Conservation (phyloP, 163 green algal species). For the Scenedesmus sp. region DNA sequence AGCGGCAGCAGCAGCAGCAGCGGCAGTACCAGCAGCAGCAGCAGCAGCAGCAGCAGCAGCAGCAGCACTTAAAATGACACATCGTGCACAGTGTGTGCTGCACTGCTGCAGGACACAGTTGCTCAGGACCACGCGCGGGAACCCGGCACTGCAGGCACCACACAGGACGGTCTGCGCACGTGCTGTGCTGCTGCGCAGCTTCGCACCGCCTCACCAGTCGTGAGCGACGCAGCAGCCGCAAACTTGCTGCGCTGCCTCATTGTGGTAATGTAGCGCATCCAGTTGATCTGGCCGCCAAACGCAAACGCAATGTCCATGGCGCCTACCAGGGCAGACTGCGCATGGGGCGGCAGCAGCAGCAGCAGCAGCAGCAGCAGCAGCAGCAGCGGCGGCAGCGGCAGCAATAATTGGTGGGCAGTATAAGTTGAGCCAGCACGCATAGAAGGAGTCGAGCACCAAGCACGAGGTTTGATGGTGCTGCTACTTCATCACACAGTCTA, state of each 20-base stretch:
- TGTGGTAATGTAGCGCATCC: conserved; percentile 65
- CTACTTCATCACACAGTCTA: too few species aligned
- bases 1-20: background rate
- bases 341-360: background rate
- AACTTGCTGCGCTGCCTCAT: conserved; percentile 60
- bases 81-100: too few species aligned
- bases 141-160: too few species aligned
- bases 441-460: too few species aligned
- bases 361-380: conserved; percentile 28
- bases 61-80: too few species aligned
- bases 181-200: too few species aligned
- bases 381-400: conserved; percentile 6
- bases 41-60: background rate
- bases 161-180: too few species aligned
- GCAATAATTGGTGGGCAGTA: background rate
- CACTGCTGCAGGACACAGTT: too few species aligned
- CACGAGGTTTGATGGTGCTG: background rate
- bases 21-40: background rate
- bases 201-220: background rate
- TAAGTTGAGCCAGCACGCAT: background rate
- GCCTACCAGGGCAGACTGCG: conserved; percentile 56
- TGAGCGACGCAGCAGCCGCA: conserved; percentile 29
- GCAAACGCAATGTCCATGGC: conserved; percentile 66
- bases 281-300: conserved; percentile 62
- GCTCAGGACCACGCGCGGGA: too few species aligned